A percentile compares a stretch with the other conserved stretches of the same genome.
These are phyloP conservation scores for Podospora pseudoanserina DNA, from an alignment of 495 filamentous ascomycete species.

Conservation along the genomic window DNA sequence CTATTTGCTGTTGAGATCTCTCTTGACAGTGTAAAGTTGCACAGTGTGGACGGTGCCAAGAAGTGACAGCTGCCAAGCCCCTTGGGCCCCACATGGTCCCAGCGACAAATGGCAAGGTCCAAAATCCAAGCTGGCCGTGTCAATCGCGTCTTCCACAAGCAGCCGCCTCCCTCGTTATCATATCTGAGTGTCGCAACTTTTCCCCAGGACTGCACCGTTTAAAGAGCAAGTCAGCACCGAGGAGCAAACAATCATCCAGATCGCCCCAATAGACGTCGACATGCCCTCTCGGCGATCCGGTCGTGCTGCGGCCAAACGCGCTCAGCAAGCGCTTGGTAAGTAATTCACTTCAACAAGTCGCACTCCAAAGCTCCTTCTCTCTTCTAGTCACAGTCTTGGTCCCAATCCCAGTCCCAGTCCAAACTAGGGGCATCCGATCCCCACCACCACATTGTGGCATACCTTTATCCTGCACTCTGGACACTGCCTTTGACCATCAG, in stretches of 20 bases:
- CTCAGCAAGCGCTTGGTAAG: conserved; percentile 34
- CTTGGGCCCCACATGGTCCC: background rate
- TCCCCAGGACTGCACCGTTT: background rate
- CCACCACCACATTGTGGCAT: too few species aligned
- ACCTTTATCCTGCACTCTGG: too few species aligned
- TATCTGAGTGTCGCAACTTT: background rate
- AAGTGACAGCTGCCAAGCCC: background rate
- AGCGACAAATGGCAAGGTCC: background rate
- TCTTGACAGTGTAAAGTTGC: background rate
- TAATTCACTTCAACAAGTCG: background rate
- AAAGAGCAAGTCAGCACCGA: background rate
- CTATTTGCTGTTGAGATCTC: too few species aligned
- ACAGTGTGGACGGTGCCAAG: background rate
- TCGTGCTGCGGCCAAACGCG: conserved; percentile 34
- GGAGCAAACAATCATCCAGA: background rate
- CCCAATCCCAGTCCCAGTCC: background rate
- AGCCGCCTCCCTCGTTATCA: background rate
- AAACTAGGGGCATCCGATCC: background rate
- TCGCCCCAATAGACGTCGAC: background rate
- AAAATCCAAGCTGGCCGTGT: background rate
- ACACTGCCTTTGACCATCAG: background rate
- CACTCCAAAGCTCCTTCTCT: background rate
- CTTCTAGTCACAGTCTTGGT: background rate
- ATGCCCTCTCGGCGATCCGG: conserved; percentile 34
- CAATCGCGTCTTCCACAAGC: background rate